These are phyloP conservation scores for Penicillium sp. DNA, from an alignment of 2,329 filamentous ascomycete species.

Conservation along the genomic window DNA sequence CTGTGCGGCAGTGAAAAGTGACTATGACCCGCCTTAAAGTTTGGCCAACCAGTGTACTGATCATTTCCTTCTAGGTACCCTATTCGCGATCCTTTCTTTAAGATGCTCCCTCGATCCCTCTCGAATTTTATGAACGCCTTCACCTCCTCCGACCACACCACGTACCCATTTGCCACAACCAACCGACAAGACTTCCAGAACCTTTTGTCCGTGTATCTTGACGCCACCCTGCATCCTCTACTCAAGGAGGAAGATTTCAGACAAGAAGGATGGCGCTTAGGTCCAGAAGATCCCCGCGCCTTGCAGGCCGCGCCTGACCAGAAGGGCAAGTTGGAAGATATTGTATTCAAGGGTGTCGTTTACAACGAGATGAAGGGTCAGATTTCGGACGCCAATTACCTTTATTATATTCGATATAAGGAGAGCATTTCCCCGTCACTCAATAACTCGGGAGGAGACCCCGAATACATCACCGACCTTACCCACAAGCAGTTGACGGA, in stretches of 20 bases:
- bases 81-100: conserved; percentile 99
- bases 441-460: conserved; percentile 95
- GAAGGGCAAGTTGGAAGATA: conserved; percentile 59
- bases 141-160: conserved; percentile 92
- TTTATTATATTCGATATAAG: conserved; percentile 94
- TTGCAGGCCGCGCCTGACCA: conserved; percentile 50
- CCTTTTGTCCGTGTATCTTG: conserved; percentile 92
- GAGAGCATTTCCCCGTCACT: conserved; percentile 91
- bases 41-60: conserved; percentile 10
- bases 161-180: conserved; percentile 96
- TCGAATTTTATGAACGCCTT: conserved; percentile 99
- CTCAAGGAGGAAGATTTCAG: conserved; percentile 89
- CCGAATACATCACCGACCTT: conserved; percentile 91
- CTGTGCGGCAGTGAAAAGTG: conserved; percentile 93
- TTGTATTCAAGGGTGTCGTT: conserved; percentile 93
- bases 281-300: conserved; percentile 78
- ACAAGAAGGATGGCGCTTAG: conserved; percentile 95
- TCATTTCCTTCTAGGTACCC: conserved; percentile 63
- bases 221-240: conserved; percentile 86
- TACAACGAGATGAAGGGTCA: conserved; percentile 99
- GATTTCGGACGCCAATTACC: conserved; percentile 94
- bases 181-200: conserved; percentile 95
- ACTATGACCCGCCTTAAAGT: conserved; percentile 13
- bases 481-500: conserved; percentile 84
- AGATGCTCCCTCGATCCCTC: conserved; percentile 97